phyloP scores from a whole-genome alignment of 768 basidiomycete species.

The Naganishia friedmannii region DNA sequence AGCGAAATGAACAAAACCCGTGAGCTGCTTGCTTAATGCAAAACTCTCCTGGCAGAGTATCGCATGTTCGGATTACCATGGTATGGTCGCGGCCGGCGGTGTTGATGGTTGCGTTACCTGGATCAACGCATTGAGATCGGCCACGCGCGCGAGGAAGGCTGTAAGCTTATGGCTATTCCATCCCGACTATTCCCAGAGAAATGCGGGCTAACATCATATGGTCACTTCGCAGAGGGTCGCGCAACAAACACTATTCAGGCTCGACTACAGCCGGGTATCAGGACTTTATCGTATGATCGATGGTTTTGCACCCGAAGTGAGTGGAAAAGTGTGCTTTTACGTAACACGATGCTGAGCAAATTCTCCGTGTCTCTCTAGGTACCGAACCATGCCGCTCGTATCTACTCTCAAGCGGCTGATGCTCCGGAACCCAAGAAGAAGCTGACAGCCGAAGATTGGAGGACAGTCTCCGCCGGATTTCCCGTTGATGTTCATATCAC shows the following conservation, averaged over 20 bases:
- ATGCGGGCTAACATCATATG: conserved; percentile 56
- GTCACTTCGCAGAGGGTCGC: conserved; percentile 61
- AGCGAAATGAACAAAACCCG: background rate
- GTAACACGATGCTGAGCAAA: background rate
- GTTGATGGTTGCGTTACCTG: conserved; percentile 66
- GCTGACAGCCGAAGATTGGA: conserved; percentile 36
- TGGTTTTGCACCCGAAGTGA: conserved; percentile 69
- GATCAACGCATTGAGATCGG: conserved; percentile 35
- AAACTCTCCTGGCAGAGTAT: conserved; percentile 58
- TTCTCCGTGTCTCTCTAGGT: conserved; percentile 30
- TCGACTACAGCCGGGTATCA: conserved; percentile 77
- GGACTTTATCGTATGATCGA: conserved; percentile 86
- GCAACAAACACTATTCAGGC: conserved; percentile 68
- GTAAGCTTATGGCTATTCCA: conserved; percentile 58
- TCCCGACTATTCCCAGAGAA: conserved; percentile 51
- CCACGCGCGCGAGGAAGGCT: conserved; percentile 32
- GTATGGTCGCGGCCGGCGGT: conserved; percentile 75
- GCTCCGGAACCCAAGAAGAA: conserved; percentile 41
- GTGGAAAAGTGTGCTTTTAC: background rate
- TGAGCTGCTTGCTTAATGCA: background rate
- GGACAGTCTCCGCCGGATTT: conserved; percentile 63
- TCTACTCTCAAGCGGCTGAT: conserved; percentile 7
- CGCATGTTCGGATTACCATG: conserved; percentile 76
- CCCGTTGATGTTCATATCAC: conserved; percentile 72
- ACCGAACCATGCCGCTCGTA: conserved; percentile 39